Base-by-base conservation (phyloP, 2,329 filamentous ascomycete genomes). In the Penicillium sp. region DNA sequence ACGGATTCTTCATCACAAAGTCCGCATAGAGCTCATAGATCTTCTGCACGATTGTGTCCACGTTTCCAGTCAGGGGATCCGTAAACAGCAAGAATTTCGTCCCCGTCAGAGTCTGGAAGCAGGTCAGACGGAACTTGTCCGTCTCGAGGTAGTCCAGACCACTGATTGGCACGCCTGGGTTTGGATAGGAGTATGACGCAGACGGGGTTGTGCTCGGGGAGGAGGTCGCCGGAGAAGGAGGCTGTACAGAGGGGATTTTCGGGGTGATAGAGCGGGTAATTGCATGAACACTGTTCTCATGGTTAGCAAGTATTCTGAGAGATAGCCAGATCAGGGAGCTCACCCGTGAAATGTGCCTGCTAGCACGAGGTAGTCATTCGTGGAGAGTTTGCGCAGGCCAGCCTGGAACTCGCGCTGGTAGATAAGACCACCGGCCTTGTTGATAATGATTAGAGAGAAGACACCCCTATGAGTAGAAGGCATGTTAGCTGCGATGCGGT, bases 1-100 rank as follows among this genome's bases (percentile, higher is more conserved):
- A 99, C 1, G 94, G 94, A 73, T 99, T 99, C 81, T 97, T 99
- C 91, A 97, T 97, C 64, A 99, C 94, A 72, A 90, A 97, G 75
- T 99, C 94, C 47, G 90, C 84, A 77, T 97, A 99, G 48, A 97
- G 77, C 72, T 97, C 94, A 73, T 99, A 97, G 66, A 97, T 88
- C 72, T 86, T 88, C 70, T 86, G 83, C 64, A 96, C 87, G 42
- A 93, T 88, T 11, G 85, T 81, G 66, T 97, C 94, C 38, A 95
- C 87, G 68, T 95, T 96, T 24, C 62, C 84, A 77, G 95, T 92
- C 60, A 90, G 85, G 14, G 87, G 87, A 74, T 97, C 94, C 51
- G 94, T 97, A 72, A 99, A 97, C 50, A 99, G 81, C 38, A 99
- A 77, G 72, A 99, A 99, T 75, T 99, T 99, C 54, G 88, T 93